Evolutionary conservation across 2,329 filamentous ascomycete species (phyloP).

Genomic region (Clarireedia monteithiana): DNA sequence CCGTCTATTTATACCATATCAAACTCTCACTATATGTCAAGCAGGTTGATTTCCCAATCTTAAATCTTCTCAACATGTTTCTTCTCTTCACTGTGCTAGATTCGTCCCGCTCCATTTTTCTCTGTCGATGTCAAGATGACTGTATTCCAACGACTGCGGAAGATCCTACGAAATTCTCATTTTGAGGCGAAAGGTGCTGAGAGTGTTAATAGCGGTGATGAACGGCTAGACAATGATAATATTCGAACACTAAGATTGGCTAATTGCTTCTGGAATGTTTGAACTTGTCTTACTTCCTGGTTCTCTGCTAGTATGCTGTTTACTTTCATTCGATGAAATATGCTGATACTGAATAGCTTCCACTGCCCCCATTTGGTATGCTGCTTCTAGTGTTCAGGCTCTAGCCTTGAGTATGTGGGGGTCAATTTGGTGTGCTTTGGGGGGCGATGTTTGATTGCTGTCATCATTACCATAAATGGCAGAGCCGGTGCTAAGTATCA

Average conservation of each 20-base stretch:
- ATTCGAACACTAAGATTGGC: slow-evolving; percentile 33
- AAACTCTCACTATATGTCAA: background rate
- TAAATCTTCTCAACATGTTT: background rate
- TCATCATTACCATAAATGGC: slow-evolving; percentile 37
- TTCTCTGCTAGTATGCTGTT: slow-evolving; percentile 5
- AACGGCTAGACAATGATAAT: slow-evolving; percentile 35
- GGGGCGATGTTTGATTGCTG: slow-evolving; percentile 35
- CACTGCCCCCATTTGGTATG: slow-evolving; percentile 34
- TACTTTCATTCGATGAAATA: too few species aligned
- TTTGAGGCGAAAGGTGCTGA: slow-evolving; percentile 16
- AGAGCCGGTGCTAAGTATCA: slow-evolving; percentile 37
- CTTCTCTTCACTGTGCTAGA: background rate
- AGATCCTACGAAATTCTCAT: slow-evolving; percentile 12
- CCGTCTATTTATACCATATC: background rate
- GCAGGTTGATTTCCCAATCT: background rate
- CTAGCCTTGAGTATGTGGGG: slow-evolving; percentile 44
- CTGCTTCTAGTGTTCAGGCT: slow-evolving; percentile 33
- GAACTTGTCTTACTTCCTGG: slow-evolving; percentile 30
- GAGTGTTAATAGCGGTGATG: slow-evolving; percentile 24
- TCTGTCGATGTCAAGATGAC: background rate
- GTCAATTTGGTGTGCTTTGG: slow-evolving; percentile 34
- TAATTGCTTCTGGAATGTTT: slow-evolving; percentile 35
- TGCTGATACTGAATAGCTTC: slow-evolving; percentile 19
- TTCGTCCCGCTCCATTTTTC: background rate
- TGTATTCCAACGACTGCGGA: background rate